Conservation (phyloP, 805 yeast species). For the Zygoascus biomembranicola region DNA sequence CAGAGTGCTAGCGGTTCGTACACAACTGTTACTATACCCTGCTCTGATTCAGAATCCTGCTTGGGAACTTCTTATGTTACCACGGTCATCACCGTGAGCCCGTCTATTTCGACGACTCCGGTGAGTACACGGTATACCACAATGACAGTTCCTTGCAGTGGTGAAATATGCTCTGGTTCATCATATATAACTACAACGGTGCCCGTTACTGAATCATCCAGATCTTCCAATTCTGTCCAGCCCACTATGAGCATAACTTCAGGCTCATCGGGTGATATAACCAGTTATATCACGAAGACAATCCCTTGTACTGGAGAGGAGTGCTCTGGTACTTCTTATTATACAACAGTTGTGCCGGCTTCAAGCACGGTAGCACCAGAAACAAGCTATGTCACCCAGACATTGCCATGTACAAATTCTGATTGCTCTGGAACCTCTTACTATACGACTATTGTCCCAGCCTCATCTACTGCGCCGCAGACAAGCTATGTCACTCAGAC, state of each 20-base stretch:
- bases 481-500: constrained; percentile 3
- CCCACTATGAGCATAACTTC: neutral
- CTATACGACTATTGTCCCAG: neutral
- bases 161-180: neutral
- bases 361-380: neutral
- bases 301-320: neutral
- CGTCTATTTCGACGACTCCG: neutral
- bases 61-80: neutral
- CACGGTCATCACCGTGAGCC: neutral
- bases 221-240: neutral
- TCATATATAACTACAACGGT: neutral
- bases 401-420: neutral
- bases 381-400: neutral
- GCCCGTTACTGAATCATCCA: neutral
- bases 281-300: neutral
- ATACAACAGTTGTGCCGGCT: neutral
- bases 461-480: neutral
- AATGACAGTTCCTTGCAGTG: constrained; percentile 2
- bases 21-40: constrained; percentile 4
- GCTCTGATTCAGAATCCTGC: neutral
- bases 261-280: neutral
- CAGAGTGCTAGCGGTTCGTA: neutral
- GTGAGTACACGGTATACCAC: constrained; percentile 1
- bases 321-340: neutral
- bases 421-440: neutral